Conservation (phyloP, 1,284 basidiomycete species). For the Cryptococcus hybrid region DNA sequence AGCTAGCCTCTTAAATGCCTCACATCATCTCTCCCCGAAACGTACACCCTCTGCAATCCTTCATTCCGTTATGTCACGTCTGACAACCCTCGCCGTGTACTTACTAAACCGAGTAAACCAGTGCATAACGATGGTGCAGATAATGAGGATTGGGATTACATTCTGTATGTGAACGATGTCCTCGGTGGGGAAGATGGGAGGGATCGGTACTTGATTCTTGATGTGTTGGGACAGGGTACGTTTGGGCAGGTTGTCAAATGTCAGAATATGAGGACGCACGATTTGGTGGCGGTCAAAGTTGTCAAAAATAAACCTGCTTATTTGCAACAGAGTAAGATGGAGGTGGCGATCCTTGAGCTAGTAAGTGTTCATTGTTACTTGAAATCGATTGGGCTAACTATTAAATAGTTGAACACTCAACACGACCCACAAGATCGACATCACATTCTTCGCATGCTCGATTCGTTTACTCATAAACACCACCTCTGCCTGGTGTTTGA, state of each 20-base stretch:
- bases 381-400: slow-evolving; percentile 1
- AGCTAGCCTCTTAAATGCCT: slow-evolving; percentile 82
- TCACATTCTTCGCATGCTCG: slow-evolving; percentile 91
- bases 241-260: slow-evolving; percentile 99
- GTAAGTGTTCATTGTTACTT: slow-evolving; percentile 54
- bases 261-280: slow-evolving; percentile 98
- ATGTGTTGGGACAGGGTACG: slow-evolving; percentile 96
- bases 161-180: slow-evolving; percentile 95
- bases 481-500: slow-evolving; percentile 98
- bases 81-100: slow-evolving; percentile 86
- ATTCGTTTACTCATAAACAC: slow-evolving; percentile 95
- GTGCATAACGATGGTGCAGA: slow-evolving; percentile 91
- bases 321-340: slow-evolving; percentile 99
- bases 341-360: slow-evolving; percentile 95
- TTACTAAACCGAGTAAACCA: slow-evolving; percentile 94
- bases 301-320: slow-evolving; percentile 99
- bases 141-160: slow-evolving; percentile 97
- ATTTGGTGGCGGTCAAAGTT: slow-evolving; percentile 97
- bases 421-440: slow-evolving; percentile 93
- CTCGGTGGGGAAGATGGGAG: slow-evolving; percentile 79
- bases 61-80: slow-evolving; percentile 87
- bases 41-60: slow-evolving; percentile 89
- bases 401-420: slow-evolving; percentile 77
- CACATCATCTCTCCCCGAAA: slow-evolving; percentile 80
- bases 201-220: slow-evolving; percentile 94